phyloP scores from a whole-genome alignment of 2,329 filamentous ascomycete genomes.

The Phyllosticta citribraziliensis region DNA sequence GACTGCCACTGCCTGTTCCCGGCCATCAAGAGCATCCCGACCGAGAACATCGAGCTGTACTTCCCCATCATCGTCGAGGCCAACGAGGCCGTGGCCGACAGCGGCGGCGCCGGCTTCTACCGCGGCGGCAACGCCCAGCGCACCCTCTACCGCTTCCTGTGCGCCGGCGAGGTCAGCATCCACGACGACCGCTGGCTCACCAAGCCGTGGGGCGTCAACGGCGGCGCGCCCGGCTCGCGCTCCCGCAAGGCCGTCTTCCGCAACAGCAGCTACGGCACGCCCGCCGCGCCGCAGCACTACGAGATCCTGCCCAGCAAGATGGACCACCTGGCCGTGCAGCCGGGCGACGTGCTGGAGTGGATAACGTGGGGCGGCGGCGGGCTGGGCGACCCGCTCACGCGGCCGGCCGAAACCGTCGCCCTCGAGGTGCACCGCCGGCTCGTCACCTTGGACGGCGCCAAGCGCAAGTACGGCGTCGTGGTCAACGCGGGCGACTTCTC shows the following conservation, averaged over 20 bases:
- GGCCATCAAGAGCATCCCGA: constrained; percentile 41
- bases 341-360: constrained; percentile 41
- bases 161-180: constrained; percentile 37
- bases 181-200: constrained; percentile 43
- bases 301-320: constrained; percentile 35
- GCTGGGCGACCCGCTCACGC: constrained; percentile 37
- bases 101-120: constrained; percentile 39
- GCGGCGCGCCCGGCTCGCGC: constrained; percentile 35
- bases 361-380: constrained; percentile 43
- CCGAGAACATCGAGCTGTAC: constrained; percentile 40
- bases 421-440: constrained; percentile 37
- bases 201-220: constrained; percentile 41
- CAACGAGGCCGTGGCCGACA: constrained; percentile 39
- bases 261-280: constrained; percentile 28
- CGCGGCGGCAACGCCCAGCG: constrained; percentile 41
- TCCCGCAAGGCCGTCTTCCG: constrained; percentile 36
- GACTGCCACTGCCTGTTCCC: constrained; percentile 44
- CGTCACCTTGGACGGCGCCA: constrained; percentile 35
- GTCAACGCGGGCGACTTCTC: constrained; percentile 27
- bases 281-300: constrained; percentile 14
- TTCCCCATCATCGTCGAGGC: constrained; percentile 40
- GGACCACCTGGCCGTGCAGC: constrained; percentile 37
- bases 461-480: constrained; percentile 37
- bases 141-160: constrained; percentile 38
- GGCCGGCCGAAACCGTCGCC: constrained; percentile 35